Evolutionary conservation across 1,284 basidiomycete species (phyloP).

Genomic region (Polyporus tsugae): DNA sequence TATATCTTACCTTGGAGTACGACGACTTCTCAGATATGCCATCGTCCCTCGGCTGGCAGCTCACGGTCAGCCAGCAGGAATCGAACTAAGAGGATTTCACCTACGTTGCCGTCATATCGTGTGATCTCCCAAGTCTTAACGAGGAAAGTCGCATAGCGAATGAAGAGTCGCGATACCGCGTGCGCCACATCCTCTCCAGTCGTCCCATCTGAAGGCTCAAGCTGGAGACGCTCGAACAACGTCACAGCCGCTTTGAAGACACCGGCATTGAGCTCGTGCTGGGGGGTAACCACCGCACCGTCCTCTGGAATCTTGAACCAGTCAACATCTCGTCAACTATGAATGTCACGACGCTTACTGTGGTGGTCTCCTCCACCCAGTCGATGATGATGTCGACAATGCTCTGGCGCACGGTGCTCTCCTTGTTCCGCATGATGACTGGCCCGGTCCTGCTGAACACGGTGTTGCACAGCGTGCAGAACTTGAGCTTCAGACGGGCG

Average conservation of each 20-base stretch:
- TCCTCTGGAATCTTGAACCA: conserved; percentile 9
- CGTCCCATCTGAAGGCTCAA: conserved; percentile 66
- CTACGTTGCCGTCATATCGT: conserved; percentile 55
- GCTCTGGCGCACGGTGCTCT: conserved; percentile 64
- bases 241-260: conserved; percentile 78
- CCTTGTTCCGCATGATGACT: conserved; percentile 73
- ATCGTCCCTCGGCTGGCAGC: conserved; percentile 51
- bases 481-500: conserved; percentile 79
- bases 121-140: conserved; percentile 66
- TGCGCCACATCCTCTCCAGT: conserved; percentile 73
- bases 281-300: conserved; percentile 4
- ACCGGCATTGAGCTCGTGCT: conserved; percentile 74
- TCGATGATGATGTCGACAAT: conserved; percentile 80
- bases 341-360: conserved; percentile 47
- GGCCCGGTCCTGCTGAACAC: conserved; percentile 70
- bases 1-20: conserved; percentile 53
- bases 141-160: conserved; percentile 76
- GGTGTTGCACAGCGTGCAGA: conserved; percentile 77
- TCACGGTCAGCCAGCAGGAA: conserved; percentile 8
- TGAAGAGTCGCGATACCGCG: conserved; percentile 80
- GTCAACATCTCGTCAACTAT: not conserved
- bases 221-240: conserved; percentile 78
- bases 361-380: conserved; percentile 69
- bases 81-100: not conserved
- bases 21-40: conserved; percentile 61